A percentile compares a stretch with the other conserved stretches of the same genome.
Evolutionary conservation across 2,329 filamentous ascomycete species (phyloP).

Genomic region (Chrysoporthe cubensis): DNA sequence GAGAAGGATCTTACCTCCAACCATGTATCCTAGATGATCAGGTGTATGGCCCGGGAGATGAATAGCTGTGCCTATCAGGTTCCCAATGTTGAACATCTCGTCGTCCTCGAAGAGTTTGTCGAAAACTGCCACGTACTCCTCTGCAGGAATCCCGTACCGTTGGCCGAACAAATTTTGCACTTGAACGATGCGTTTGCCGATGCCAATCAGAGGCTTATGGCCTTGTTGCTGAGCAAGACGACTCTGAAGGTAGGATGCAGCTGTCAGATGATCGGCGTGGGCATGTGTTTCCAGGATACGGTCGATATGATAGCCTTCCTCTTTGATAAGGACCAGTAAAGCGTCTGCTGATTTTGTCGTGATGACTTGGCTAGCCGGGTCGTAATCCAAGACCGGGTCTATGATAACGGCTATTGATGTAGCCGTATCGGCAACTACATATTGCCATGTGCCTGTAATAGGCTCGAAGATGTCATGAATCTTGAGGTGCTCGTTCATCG

Average conservation of each 20-base stretch:
- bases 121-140: slow-evolving; percentile 53
- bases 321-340: slow-evolving; percentile 48
- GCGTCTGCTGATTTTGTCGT: slow-evolving; percentile 56
- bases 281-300: slow-evolving; percentile 66
- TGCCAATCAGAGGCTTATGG: slow-evolving; percentile 51
- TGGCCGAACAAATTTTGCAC: slow-evolving; percentile 56
- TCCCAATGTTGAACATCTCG: slow-evolving; percentile 56
- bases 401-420: slow-evolving; percentile 59
- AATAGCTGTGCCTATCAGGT: slow-evolving; percentile 48
- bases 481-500: slow-evolving; percentile 36
- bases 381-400: slow-evolving; percentile 64
- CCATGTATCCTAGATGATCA: slow-evolving; percentile 62
- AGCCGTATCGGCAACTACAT: slow-evolving; percentile 58
- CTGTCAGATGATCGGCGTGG: slow-evolving; percentile 64
- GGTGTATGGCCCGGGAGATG: slow-evolving; percentile 65
- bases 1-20: slow-evolving; percentile 46
- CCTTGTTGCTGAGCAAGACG: slow-evolving; percentile 43
- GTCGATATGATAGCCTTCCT: slow-evolving; percentile 52
- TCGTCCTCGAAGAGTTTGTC: slow-evolving; percentile 58
- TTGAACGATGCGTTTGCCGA: slow-evolving; percentile 55
- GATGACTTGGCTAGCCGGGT: slow-evolving; percentile 46
- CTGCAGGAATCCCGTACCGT: slow-evolving; percentile 49
- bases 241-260: slow-evolving; percentile 60
- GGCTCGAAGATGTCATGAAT: slow-evolving; percentile 46
- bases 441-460: slow-evolving; percentile 60